Evolutionary conservation across 768 basidiomycete genomes (phyloP), one percentile per base, ranked within the genome.

Genomic region (Tricholoma hemisulphureum): DNA sequence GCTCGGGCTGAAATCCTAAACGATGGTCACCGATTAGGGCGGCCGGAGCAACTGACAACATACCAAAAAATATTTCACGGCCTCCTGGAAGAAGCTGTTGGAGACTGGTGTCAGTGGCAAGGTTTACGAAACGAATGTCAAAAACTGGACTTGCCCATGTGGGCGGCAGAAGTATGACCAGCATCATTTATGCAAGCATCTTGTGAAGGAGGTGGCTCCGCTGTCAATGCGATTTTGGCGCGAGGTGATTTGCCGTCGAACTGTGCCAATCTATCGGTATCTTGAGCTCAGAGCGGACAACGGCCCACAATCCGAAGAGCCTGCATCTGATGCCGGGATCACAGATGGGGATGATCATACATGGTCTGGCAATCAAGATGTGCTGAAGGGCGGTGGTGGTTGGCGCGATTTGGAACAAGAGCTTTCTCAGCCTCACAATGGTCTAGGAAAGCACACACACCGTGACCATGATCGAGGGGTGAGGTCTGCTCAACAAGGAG

Each of bases 111-210:
- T 53, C 32, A 37, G 37, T 35, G 32, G 34, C 7, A 53, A 53
- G 21, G 18, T 10, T 11, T 53, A 53, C 20, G 20, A 18, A 23
- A 53, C 31, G 2, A 3, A 20, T 13, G 5, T 53, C 14, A 26
- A 53, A 16, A 14, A 53, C 34, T 53, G 28, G 18, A 53, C 52
- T n/a, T 53, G 52, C 20, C 20, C 32, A 20, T 53, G 52, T 53
- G 52, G 32, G 34, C 11, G 32, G 11, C 52, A 53, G 21, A 53
- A 53, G 37, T 53, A 53, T 35, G 52, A 53, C 37, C 16, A 6
- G 4, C 52, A 53, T 28, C 34, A 32, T 23, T 41, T 53, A 35
- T 53, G 31, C 52, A 53, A 53, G 20, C 52, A 53, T 26, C 29
- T 53, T 53, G 52, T 53, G 2, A 29, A 53, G 24, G 29, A 24